A percentile compares a stretch with the other conserved stretches of the same genome.
These are phyloP conservation scores for Trichoderma hamatum DNA, from an alignment of 2,329 filamentous ascomycete genomes.

Conservation along the genomic window DNA sequence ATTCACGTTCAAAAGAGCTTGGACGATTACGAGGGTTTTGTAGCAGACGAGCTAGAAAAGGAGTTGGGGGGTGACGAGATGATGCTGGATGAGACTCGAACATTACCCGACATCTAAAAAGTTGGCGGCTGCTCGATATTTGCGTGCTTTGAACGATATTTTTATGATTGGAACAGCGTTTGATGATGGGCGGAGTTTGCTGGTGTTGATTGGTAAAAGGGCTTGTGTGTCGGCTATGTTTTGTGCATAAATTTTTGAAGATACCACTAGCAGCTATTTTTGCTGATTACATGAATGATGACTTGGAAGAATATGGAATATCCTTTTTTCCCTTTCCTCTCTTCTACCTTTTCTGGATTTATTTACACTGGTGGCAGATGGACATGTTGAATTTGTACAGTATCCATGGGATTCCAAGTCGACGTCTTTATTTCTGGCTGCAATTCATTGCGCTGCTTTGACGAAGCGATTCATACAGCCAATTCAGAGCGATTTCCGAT, in stretches of 20 bases:
- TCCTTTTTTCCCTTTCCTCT: not conserved
- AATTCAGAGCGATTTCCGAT: too few species aligned
- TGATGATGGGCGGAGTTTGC: constrained; percentile 37
- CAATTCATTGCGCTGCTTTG: too few species aligned
- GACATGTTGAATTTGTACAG: too few species aligned
- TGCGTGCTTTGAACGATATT: constrained; percentile 7
- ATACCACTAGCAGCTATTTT: constrained; percentile 23
- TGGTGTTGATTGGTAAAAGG: constrained; percentile 15
- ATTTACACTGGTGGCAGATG: too few species aligned
- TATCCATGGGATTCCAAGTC: too few species aligned
- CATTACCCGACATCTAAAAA: constrained; percentile 40
- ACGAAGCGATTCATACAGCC: too few species aligned
- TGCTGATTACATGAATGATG: constrained; percentile 7
- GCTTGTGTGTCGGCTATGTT: constrained; percentile 9
- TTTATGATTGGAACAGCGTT: constrained; percentile 7
- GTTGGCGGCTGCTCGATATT: not conserved
- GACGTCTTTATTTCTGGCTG: too few species aligned
- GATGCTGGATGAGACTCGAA: constrained; percentile 55
- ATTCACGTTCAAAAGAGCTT: constrained; percentile 91
- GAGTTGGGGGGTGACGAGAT: constrained; percentile 70
- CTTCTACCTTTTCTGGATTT: too few species aligned
- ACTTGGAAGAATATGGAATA: constrained; percentile 1
- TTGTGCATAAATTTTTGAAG: constrained; percentile 16
- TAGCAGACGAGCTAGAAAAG: constrained; percentile 88
- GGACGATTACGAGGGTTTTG: constrained; percentile 92